Evolutionary conservation across 768 basidiomycete genomes (phyloP).

Genomic region (Russula dissimulans): DNA sequence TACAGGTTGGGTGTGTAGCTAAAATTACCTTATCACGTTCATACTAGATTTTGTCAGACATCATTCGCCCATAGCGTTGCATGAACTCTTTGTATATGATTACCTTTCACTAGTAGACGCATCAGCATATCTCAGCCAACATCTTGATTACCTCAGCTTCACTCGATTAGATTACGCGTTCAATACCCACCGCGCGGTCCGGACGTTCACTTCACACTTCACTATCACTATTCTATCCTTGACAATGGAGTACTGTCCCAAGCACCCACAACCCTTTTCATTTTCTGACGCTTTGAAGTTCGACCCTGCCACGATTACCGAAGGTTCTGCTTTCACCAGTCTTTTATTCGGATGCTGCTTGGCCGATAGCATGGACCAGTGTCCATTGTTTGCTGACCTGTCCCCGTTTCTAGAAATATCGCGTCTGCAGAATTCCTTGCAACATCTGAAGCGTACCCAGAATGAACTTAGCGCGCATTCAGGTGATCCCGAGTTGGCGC

Average conservation of each 20-base stretch:
- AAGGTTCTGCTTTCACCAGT: constrained; percentile 39
- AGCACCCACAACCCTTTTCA: constrained; percentile 68
- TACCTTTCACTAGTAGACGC: background rate
- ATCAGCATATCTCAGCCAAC: background rate
- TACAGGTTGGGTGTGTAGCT: constrained; percentile 11
- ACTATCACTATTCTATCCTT: background rate
- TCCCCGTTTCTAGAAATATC: constrained; percentile 48
- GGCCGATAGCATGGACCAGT: no score
- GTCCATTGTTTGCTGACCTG: no score
- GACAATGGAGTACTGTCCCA: constrained; percentile 52
- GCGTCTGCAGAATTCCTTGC: constrained; percentile 63
- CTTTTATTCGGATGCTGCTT: no score
- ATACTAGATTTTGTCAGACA: constrained; percentile 4
- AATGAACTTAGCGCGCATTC: constrained; percentile 41
- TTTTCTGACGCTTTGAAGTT: constrained; percentile 52
- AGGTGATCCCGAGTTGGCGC: constrained; percentile 46
- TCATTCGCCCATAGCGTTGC: background rate
- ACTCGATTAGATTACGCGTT: background rate
- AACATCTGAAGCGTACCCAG: constrained; percentile 56
- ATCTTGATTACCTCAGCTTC: background rate
- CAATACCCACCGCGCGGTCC: background rate
- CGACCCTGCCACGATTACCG: constrained; percentile 57
- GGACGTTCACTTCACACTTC: no score
- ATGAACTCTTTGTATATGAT: constrained; percentile 1
- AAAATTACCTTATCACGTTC: constrained; percentile 3